Evolutionary conservation across 352 stramenopile genomes (phyloP), one percentile per base, ranked within the genome.

Genomic region (Phytophthora sp.): DNA sequence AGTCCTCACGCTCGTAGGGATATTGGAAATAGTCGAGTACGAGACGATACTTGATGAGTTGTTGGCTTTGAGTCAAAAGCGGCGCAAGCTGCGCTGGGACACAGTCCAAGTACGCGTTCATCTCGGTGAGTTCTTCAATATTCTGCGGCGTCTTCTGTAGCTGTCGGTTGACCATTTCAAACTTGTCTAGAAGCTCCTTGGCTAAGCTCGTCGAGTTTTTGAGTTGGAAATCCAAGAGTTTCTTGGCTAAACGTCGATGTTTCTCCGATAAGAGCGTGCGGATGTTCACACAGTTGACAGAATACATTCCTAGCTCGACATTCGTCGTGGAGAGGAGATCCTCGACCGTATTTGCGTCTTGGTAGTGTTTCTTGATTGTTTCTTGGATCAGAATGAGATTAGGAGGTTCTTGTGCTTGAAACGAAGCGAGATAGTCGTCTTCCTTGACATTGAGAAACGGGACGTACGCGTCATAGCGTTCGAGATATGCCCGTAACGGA

Each of bases 41-140:
- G 4, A 85, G 57, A 11, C 89, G 80, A 38, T 88, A 93, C 67
- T 93, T 92, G 61, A 95, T 81, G 5, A 95, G 71, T 42, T 89
- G 80, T 44, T 93, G 84, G 27, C 83, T 91, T 41, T 91, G 84
- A 4, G 71, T 84, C 26, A 94, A 60, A 53, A 95, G 36, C 0
- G 87, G 85, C 3, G 80, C 73, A 13, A 95, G 67, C 45, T 94
- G 85, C 3, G 70, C 46, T 0, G 77, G 69, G 1, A 96, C 86
- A 26, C 76, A 80, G 50, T 94, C 89, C 27, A 97, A 76, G 52
- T 95, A 97, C 7, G 83, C 65, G 41, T 79, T 89, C 81, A 97
- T 88, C 35, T 97, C 90, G 0, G 85, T 94, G 23, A 98, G 71
- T 61, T 97, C 86, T 61, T 98, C 93, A 49, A 98, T 98, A 66